Evolutionary conservation across 2,329 filamentous ascomycete genomes (phyloP).

Genomic region (Aspergillus costaricaensis): DNA sequence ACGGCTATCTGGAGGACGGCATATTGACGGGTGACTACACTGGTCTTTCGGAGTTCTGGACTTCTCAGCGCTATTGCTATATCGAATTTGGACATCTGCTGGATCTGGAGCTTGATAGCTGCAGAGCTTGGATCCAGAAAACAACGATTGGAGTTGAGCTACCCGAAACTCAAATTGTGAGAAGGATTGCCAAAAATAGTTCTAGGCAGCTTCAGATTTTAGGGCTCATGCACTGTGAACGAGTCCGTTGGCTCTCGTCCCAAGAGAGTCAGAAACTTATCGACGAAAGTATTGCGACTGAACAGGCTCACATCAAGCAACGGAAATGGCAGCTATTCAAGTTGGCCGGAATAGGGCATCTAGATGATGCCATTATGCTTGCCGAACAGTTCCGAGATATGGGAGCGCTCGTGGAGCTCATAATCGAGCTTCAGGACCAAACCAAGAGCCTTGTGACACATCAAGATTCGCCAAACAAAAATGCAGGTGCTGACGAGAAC

Average conservation of each 20-base stretch:
- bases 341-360: constrained; percentile 54
- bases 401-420: constrained; percentile 59
- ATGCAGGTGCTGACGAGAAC: constrained; percentile 21
- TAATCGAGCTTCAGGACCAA: constrained; percentile 46
- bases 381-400: constrained; percentile 66
- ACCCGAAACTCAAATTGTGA: constrained; percentile 39
- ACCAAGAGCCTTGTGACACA: constrained; percentile 27
- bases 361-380: constrained; percentile 60
- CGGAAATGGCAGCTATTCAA: constrained; percentile 51
- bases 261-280: constrained; percentile 53
- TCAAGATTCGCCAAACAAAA: constrained; percentile 18
- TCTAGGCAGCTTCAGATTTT: constrained; percentile 58
- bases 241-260: constrained; percentile 59
- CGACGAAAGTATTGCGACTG: constrained; percentile 52
- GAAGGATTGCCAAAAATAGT: constrained; percentile 55
- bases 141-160: constrained; percentile 30
- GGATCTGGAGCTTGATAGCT: constrained; percentile 44
- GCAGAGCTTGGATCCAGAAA: constrained; percentile 41
- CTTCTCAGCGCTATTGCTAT: constrained; percentile 57
- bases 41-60: constrained; percentile 81
- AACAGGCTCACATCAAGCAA: constrained; percentile 43
- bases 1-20: constrained; percentile 66
- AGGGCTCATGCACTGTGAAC: constrained; percentile 61
- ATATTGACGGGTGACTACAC: constrained; percentile 66
- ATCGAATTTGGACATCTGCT: constrained; percentile 42